Evolutionary conservation across 495 filamentous ascomycete species (phyloP).

Genomic region (Glonium stellatum): DNA sequence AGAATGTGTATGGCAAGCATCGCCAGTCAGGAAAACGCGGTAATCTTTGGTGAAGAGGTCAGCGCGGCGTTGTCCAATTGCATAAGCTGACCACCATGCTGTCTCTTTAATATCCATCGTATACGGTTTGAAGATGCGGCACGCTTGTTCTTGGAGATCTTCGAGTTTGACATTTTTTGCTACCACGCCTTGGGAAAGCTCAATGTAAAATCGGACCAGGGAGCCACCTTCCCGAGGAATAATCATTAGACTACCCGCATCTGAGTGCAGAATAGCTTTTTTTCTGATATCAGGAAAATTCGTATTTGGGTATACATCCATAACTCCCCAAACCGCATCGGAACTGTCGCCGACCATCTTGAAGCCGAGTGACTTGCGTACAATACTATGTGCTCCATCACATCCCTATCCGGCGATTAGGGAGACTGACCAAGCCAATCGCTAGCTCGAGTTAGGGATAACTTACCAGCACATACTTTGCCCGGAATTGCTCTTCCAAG

Average conservation of each 20-base stretch:
- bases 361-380: conserved; percentile 61
- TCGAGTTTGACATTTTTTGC: conserved; percentile 43
- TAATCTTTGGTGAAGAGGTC: conserved; percentile 49
- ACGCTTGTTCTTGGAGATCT: conserved; percentile 51
- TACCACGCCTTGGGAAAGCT: conserved; percentile 49
- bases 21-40: conserved; percentile 52
- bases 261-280: conserved; percentile 50
- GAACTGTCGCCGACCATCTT: conserved; percentile 68
- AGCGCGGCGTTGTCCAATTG: conserved; percentile 53
- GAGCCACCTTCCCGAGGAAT: conserved; percentile 61
- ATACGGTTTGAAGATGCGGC: conserved; percentile 53
- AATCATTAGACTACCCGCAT: conserved; percentile 50
- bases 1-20: conserved; percentile 57
- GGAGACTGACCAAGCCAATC: not conserved
- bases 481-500: conserved; percentile 46
- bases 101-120: conserved; percentile 44
- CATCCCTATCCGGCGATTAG: conserved; percentile 48
- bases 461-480: conserved; percentile 64
- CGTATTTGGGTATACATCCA: conserved; percentile 70
- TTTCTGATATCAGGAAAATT: conserved; percentile 69
- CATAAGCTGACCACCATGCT: conserved; percentile 56
- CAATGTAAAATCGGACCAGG: conserved; percentile 56
- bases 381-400: conserved; percentile 68
- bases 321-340: conserved; percentile 74
- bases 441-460: not conserved